Conservation (phyloP, 1,284 basidiomycete genomes). For the Chondrostereum purpureum region DNA sequence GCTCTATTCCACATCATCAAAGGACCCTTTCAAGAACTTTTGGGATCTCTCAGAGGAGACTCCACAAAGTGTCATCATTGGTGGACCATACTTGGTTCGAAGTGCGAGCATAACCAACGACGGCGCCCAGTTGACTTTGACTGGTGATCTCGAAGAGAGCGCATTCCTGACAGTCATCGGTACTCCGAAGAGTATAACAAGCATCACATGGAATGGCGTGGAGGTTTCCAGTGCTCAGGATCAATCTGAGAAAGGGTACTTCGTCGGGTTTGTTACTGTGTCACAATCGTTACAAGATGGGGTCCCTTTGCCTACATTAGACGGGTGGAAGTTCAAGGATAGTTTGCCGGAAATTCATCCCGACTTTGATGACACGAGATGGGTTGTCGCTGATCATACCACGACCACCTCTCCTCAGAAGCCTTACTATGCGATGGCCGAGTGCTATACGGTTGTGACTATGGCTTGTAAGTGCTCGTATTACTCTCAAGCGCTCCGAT, state of each 20-base stretch:
- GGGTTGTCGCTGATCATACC: conserved; percentile 62
- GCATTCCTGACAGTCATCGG: conserved; percentile 44
- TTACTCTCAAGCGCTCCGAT: background rate
- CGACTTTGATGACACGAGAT: conserved; percentile 52
- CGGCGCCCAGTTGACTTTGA: conserved; percentile 30
- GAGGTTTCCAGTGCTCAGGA: conserved; percentile 14
- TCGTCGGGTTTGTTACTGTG: conserved; percentile 20
- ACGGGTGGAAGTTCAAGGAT: conserved; percentile 26
- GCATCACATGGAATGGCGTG: conserved; percentile 66
- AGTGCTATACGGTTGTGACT: conserved; percentile 60
- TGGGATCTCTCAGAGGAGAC: conserved; percentile 41
- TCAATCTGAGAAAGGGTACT: conserved; percentile 16
- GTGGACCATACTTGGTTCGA: conserved; percentile 53
- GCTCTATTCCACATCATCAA: conserved; percentile 19
- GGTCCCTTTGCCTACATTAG: background rate
- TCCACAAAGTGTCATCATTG: conserved; percentile 45
- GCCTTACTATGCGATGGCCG: conserved; percentile 21
- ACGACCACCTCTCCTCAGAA: conserved; percentile 64
- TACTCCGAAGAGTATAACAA: conserved; percentile 40
- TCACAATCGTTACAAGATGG: background rate
- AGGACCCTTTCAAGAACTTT: conserved; percentile 1
- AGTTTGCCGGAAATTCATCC: conserved; percentile 61
- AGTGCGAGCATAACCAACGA: conserved; percentile 33
- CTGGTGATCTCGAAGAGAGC: conserved; percentile 41
- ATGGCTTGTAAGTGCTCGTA: conserved; percentile 34